phyloP scores from a whole-genome alignment of 371 early-diverging fungal genomes.

The Nosema muscidifuracis region DNA sequence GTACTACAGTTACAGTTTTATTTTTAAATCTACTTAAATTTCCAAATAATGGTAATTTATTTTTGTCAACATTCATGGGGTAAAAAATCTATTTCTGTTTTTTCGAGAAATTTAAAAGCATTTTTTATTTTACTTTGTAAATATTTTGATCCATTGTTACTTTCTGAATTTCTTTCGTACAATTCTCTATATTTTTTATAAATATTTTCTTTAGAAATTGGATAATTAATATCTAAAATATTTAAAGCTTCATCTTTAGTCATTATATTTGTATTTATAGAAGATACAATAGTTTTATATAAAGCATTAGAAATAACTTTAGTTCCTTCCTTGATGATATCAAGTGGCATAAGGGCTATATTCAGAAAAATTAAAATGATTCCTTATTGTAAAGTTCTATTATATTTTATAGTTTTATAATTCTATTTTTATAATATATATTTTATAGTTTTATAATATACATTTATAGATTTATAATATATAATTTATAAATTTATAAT shows the following conservation, averaged over 20 bases:
- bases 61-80: background rate
- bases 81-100: background rate
- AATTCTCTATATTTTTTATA: background rate
- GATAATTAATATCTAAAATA: background rate
- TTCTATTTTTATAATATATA: background rate
- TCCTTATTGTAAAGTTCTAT: background rate
- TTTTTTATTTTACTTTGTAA: conserved; percentile 23
- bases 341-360: background rate
- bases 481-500: too few species aligned
- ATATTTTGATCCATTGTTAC: conserved; percentile 16
- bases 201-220: background rate
- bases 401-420: background rate
- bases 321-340: conserved; percentile 5
- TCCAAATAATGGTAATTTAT: conserved; percentile 18
- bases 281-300: background rate
- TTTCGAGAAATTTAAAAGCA: conserved; percentile 9
- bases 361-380: too few species aligned
- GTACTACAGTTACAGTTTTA: conserved; percentile 22
- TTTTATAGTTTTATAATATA: too few species aligned
- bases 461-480: too few species aligned
- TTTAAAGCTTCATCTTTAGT: conserved; percentile 11
- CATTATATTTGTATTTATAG: conserved; percentile 8
- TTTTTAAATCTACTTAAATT: conserved; percentile 25
- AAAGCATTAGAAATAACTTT: conserved; percentile 10
- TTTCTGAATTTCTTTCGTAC: conserved; percentile 4